These are phyloP conservation scores for Parasitella parasitica DNA, from an alignment of 371 early-diverging fungal species.

Conservation along the genomic window DNA sequence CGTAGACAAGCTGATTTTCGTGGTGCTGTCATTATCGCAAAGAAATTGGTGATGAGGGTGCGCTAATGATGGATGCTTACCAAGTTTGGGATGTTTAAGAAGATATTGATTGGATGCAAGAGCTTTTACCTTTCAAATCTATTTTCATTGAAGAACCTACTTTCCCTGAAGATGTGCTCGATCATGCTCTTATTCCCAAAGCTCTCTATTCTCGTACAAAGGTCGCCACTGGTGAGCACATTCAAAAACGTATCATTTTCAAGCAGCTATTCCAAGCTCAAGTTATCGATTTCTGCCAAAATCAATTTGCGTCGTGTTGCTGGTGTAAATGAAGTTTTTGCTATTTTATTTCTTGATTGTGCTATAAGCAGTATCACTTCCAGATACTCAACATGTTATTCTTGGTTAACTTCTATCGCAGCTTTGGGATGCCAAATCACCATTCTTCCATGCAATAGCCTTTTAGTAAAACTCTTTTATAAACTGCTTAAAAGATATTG, in stretches of 20 bases:
- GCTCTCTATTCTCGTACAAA: slow-evolving; percentile 46
- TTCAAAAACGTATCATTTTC: slow-evolving; percentile 54
- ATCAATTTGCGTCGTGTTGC: slow-evolving; percentile 53
- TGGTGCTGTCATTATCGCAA: slow-evolving; percentile 53
- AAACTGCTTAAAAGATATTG: too few species aligned
- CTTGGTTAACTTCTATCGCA: too few species aligned
- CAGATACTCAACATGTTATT: too few species aligned
- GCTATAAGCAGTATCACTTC: too few species aligned
- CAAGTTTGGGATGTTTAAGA: slow-evolving; percentile 60
- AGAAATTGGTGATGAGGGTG: slow-evolving; percentile 50
- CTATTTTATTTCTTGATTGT: too few species aligned
- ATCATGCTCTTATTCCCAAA: slow-evolving; percentile 55
- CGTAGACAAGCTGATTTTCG: slow-evolving; percentile 45
- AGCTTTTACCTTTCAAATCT: slow-evolving; percentile 50
- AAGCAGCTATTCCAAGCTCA: slow-evolving; percentile 54
- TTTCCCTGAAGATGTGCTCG: slow-evolving; percentile 54
- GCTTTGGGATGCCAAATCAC: too few species aligned
- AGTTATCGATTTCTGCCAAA: slow-evolving; percentile 54
- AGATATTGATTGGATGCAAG: slow-evolving; percentile 57
- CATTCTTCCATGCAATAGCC: too few species aligned
- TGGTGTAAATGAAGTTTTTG: slow-evolving; percentile 52
- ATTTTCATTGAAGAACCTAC: slow-evolving; percentile 57
- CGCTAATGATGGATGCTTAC: slow-evolving; percentile 60
- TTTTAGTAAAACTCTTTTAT: too few species aligned
- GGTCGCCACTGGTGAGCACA: slow-evolving; percentile 55